These are phyloP conservation scores for Carnegiea gigantea DNA, from an alignment of 179 eudicot species.

Conservation along the genomic window DNA sequence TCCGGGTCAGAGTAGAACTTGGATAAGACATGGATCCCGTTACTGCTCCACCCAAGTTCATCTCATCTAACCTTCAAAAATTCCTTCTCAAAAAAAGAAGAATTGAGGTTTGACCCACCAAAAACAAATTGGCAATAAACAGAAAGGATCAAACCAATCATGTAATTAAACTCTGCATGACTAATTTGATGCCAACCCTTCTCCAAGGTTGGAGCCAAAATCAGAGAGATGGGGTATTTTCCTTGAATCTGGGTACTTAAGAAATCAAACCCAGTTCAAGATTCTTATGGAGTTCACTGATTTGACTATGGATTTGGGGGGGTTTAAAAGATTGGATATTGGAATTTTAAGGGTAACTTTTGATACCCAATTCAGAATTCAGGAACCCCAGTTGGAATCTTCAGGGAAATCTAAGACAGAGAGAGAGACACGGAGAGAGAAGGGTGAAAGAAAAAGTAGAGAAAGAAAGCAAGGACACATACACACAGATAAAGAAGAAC, in stretches of 20 bases:
- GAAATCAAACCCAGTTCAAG: slow-evolving; percentile 15
- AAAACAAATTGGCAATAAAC: neutral
- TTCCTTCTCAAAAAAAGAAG: neutral
- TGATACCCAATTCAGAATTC: slow-evolving; percentile 30
- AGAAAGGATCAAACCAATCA: slow-evolving; percentile 25
- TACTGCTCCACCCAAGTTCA: slow-evolving; percentile 45
- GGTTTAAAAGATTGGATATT: slow-evolving; percentile 22
- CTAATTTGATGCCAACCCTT: slow-evolving; percentile 17
- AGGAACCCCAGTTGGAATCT: slow-evolving; percentile 31
- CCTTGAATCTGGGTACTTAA: slow-evolving; percentile 16
- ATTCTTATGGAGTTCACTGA: slow-evolving; percentile 13
- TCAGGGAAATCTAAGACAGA: slow-evolving; percentile 14
- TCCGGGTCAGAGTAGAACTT: slow-evolving; percentile 29
- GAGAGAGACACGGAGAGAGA: slow-evolving; percentile 13
- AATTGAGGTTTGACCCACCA: slow-evolving; percentile 34
- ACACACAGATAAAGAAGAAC: slow-evolving; percentile 23
- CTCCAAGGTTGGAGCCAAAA: slow-evolving; percentile 2
- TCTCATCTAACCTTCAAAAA: slow-evolving; percentile 33
- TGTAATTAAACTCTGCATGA: slow-evolving; percentile 18
- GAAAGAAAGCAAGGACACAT: slow-evolving; percentile 14
- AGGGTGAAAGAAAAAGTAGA: neutral
- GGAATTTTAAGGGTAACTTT: slow-evolving; percentile 1
- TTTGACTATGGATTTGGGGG: neutral
- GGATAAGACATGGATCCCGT: slow-evolving; percentile 44
- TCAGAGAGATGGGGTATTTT: neutral